Conservation (phyloP, 805 yeast species). For the Yamadazyma ubonensis region DNA sequence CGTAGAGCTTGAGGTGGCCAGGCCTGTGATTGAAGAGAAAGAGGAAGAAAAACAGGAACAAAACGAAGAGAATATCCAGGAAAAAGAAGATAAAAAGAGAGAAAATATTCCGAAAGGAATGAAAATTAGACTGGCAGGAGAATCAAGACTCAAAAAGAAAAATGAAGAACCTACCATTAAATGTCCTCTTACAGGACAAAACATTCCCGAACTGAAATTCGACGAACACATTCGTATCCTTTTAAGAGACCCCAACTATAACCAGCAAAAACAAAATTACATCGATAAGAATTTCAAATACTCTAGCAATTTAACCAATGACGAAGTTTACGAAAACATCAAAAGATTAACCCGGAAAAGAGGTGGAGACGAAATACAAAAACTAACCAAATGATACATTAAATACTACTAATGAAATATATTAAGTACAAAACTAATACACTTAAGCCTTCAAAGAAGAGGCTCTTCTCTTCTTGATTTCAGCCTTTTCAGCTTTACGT, state of each 20-base stretch:
- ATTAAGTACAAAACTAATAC: slow-evolving; percentile 1
- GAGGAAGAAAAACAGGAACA: background rate
- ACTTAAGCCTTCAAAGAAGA: slow-evolving; percentile 90
- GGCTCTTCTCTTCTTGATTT: slow-evolving; percentile 99
- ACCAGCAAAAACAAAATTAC: slow-evolving; percentile 63
- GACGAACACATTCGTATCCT: slow-evolving; percentile 68
- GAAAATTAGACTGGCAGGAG: slow-evolving; percentile 71
- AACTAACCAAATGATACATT: background rate
- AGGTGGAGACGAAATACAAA: slow-evolving; percentile 3
- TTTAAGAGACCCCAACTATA: slow-evolving; percentile 75
- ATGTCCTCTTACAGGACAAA: slow-evolving; percentile 78
- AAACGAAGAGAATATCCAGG: background rate
- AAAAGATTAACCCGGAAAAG: slow-evolving; percentile 43
- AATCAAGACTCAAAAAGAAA: slow-evolving; percentile 49
- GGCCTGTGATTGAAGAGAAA: slow-evolving; percentile 6
- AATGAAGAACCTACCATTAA: slow-evolving; percentile 41
- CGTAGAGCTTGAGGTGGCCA: slow-evolving; percentile 11
- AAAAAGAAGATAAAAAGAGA: background rate
- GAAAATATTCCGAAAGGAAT: slow-evolving; percentile 44
- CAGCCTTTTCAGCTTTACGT: slow-evolving; percentile 98
- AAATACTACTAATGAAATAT: slow-evolving; percentile 1
- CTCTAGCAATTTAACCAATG: slow-evolving; percentile 49
- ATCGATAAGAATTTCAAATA: slow-evolving; percentile 52
- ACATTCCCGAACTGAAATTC: slow-evolving; percentile 68
- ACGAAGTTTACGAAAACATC: slow-evolving; percentile 62